Conservation (phyloP, 495 filamentous ascomycete species). For the Acidomyces sp. region DNA sequence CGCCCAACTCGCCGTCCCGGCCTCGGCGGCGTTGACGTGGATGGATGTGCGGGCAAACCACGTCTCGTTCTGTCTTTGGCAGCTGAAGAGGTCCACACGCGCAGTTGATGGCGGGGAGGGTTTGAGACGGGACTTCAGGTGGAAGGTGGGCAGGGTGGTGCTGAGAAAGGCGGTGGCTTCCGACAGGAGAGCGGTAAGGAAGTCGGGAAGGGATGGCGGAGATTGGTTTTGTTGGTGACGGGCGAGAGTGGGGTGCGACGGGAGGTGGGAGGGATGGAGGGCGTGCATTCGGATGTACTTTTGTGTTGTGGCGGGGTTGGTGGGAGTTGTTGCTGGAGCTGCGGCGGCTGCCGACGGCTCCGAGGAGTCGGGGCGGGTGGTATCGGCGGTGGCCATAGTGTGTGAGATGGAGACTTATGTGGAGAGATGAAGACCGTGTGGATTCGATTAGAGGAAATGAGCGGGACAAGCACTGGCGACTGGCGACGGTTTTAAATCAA, state of each 20-base stretch:
- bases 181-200: conserved; percentile 30
- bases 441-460: no score
- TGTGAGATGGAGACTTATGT: no score
- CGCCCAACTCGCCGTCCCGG: conserved; percentile 49
- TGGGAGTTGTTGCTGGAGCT: no score
- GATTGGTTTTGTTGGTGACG: conserved; percentile 7
- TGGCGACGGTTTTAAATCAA: no score
- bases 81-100: conserved; percentile 35
- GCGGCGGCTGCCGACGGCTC: no score
- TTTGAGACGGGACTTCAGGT: conserved; percentile 33
- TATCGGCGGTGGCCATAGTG: no score
- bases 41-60: conserved; percentile 57
- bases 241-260: conserved; percentile 14
- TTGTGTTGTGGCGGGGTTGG: no score
- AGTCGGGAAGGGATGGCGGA: conserved; percentile 11
- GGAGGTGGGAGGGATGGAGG: conserved; percentile 10
- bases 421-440: no score
- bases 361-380: no score
- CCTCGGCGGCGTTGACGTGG: conserved; percentile 40
- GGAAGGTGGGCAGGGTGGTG: conserved; percentile 29
- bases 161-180: conserved; percentile 47
- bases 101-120: conserved; percentile 35
- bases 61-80: conserved; percentile 36
- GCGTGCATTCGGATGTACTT: conserved; percentile 9
- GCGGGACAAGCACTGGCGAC: no score